Base-by-base conservation (phyloP, 495 filamentous ascomycete species). In the Diplogelasinospora grovesii region DNA sequence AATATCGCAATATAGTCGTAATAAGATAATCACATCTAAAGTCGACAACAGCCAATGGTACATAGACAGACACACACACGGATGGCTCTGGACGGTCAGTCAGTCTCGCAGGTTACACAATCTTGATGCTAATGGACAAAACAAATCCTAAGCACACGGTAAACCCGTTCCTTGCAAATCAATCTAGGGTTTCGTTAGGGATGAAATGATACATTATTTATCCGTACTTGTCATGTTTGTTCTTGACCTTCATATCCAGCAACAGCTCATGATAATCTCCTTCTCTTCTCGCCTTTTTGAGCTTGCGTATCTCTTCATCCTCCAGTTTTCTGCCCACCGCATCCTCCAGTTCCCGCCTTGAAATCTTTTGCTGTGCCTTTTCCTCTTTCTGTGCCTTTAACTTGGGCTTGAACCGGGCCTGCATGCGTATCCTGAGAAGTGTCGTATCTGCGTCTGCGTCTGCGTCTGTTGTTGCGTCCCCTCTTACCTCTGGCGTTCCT, bases 221-320 rank as follows among this genome's bases (percentile, higher is more conserved):
- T 31, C 68, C 63, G 46, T 72, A 98, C 60, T 98, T 98, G 66
- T 98, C 92, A 69, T 98, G 92, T 66, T 95, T 96, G 40, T 79
- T 84, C 63, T 92, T 95, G 8, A 95, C 86, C 61, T 86, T 89
- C 21, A 97, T 71, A 71, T 95, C 82, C 40, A 98, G 62, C 46
- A 96, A 59, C 38, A 75, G 75, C 63, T 98, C 93, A 65, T 97
- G 83, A 57, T 89, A 98, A 60, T 90, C 78, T 1, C 92, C 86
- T 57, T 95, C 86, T 59, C 78, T 69, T 59, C 88, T 73, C 18
- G 89, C 89, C 65, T 64, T 83, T 73, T 88, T 89, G 60, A 98
- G 61, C 56, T 57, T 75, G 63, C 71, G 82, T 7, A 97, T 85
- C 58, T 98, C 90, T 37, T 88, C 81, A 45, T 95, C 85, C 19